Conservation (phyloP, 2,329 filamentous ascomycete species). For the Neofusicoccum ribis region DNA sequence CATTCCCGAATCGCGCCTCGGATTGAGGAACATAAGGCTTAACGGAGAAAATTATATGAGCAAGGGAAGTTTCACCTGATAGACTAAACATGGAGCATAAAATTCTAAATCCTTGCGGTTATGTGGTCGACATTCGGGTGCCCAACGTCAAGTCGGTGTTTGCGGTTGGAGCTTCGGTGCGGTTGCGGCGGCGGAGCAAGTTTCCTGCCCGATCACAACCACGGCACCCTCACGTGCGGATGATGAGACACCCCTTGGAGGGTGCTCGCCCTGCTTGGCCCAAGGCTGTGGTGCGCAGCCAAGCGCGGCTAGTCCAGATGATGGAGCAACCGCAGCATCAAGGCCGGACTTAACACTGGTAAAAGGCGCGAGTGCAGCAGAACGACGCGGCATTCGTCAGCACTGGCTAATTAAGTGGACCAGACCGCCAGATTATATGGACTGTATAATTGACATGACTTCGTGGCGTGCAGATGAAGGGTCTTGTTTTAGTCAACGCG, state of each 20-base stretch:
- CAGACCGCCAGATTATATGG: not conserved
- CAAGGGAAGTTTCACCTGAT: not conserved
- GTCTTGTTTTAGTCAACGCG: not conserved
- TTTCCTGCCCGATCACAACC: not conserved
- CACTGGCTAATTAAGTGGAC: constrained; percentile 9
- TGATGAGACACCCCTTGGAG: not conserved
- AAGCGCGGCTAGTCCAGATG: constrained; percentile 14
- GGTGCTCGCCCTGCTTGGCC: constrained; percentile 3
- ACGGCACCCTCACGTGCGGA: not conserved
- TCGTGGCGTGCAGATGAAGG: not conserved
- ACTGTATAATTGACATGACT: not conserved
- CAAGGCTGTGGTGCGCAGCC: not conserved
- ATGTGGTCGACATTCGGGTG: not conserved
- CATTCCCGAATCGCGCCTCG: not conserved
- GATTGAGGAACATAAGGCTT: not conserved
- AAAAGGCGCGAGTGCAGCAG: not conserved
- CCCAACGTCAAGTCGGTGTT: not conserved
- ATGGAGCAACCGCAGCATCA: constrained; percentile 14
- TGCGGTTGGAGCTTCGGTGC: not conserved
- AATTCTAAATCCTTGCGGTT: not conserved
- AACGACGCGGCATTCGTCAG: not conserved
- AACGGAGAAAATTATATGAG: not conserved
- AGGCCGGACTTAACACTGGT: not conserved
- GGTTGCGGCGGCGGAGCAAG: not conserved
- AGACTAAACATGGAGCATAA: not conserved